Conservation (phyloP, 2,329 filamentous ascomycete species). For the Ophiocordyceps camponoti-leonardi region DNA sequence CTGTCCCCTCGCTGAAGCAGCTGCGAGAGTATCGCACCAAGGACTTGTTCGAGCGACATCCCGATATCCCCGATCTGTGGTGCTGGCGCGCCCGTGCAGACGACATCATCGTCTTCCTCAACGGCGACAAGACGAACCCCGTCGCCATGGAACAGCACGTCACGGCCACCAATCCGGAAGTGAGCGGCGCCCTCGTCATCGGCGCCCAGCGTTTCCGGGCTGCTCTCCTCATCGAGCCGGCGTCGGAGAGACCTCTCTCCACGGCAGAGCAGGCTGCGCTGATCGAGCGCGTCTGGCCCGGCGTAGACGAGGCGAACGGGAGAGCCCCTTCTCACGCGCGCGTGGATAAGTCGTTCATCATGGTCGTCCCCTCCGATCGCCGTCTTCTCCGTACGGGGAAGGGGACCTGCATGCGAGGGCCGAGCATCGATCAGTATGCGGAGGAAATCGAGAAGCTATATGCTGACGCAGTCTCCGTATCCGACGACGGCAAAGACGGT, state of each 20-base stretch:
- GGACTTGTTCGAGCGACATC: slow-evolving; percentile 1
- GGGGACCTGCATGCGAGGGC: neutral
- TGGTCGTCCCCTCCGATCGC: neutral
- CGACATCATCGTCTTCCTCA: slow-evolving; percentile 3
- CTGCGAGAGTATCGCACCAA: slow-evolving; percentile 1
- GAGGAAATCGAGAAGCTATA: too few relatives aligned
- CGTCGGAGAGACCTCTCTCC: neutral
- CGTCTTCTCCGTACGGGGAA: slow-evolving; percentile 2
- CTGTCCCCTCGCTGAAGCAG: neutral
- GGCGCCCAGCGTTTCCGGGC: slow-evolving; percentile 1
- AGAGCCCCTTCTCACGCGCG: slow-evolving; percentile 2
- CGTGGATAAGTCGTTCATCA: neutral
- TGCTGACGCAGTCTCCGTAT: too few relatives aligned
- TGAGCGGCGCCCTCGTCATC: slow-evolving; percentile 1
- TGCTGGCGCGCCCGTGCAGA: slow-evolving; percentile 1
- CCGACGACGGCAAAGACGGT: too few relatives aligned
- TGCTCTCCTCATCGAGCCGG: neutral
- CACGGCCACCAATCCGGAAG: neutral
- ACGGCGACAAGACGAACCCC: slow-evolving; percentile 4
- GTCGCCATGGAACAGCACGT: slow-evolving; percentile 1
- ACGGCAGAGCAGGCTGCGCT: neutral
- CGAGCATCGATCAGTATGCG: too few relatives aligned
- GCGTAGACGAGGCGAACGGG: slow-evolving; percentile 1
- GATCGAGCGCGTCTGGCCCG: slow-evolving; percentile 1
- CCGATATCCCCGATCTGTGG: slow-evolving; percentile 1